Evolutionary conservation across 1,284 basidiomycete genomes (phyloP), one percentile per base, ranked within the genome.

Genomic region (Macrocybe sp.): DNA sequence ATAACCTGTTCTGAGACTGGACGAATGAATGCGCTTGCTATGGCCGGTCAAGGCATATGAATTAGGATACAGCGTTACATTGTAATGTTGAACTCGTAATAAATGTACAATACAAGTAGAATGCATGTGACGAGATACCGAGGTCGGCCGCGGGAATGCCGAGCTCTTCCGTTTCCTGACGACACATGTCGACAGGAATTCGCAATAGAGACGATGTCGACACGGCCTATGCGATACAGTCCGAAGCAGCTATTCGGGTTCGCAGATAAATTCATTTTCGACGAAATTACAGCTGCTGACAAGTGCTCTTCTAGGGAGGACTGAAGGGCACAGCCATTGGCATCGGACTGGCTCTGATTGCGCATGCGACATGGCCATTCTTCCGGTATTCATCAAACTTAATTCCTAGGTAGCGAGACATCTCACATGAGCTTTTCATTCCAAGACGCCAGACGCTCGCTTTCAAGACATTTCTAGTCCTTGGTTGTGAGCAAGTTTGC

Each of bases 391-490:
- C 14, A 41, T 35, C 41, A 45, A 35, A 9, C 7, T 29, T 33
- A 29, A 14, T 44, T 9, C 12, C 38, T 42, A 10, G 28, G 9
- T n/a, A 34, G 8, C 7, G 30, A 16, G 11, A 14, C 9, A 34
- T 6, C 12, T 41, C 8, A 7, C 12, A 44, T 31, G 28, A 30
- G 32, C 9, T 36, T 30, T 37, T 41, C 30, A 39, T 37, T 8
- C 37, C 44, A 54, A 90, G 89, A 53, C 78, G 82, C 42, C 90
- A 92, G 64, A 88, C 89, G 1, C 72, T 90, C 36, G 80, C 85
- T 1, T 81, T 92, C 70, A 94, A 94, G 65, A 81, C 75, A 1
- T 92, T 90, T 64, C 64, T 89, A 14, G 72, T 87, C 6, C 76
- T 81, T 11, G 68, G 69, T 54, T 79, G 76, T 84, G 66, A 65